A percentile compares a stretch with the other conserved stretches of the same genome.
phyloP scores from a whole-genome alignment of 208 protist species.

The Crithidia mellificae region DNA sequence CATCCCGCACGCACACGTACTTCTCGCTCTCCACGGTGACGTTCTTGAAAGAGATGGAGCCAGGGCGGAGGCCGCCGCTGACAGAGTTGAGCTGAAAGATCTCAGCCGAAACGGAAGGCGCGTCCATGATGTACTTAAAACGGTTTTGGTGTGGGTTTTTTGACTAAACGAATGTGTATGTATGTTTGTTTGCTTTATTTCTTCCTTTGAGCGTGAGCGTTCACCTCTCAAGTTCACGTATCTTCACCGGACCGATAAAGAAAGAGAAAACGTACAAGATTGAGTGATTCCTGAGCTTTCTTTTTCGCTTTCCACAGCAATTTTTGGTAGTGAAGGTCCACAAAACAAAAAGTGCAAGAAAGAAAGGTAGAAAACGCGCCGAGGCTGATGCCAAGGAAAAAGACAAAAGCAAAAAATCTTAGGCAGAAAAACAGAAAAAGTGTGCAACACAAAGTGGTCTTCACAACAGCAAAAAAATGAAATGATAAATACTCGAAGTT shows the following conservation, averaged over 20 bases:
- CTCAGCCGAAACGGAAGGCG: conserved; percentile 50
- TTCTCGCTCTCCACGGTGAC: conserved; percentile 98
- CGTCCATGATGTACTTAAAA: conserved; percentile 51
- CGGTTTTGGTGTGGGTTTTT: neutral
- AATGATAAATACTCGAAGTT: neutral
- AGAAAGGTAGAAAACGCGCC: neutral
- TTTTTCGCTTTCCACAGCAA: neutral
- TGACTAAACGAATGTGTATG: neutral
- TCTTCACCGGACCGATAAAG: neutral
- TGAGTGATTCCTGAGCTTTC: neutral
- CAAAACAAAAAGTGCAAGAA: neutral
- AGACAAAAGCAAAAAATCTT: too few relatives aligned
- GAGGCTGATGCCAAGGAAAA: too few relatives aligned
- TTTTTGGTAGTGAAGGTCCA: neutral
- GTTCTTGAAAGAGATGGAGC: conserved; percentile 95
- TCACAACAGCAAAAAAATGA: neutral
- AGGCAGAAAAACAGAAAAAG: neutral
- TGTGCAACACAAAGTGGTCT: conserved; percentile 1
- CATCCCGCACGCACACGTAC: conserved; percentile 97
- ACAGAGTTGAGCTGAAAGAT: conserved; percentile 90
- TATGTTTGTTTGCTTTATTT: neutral
- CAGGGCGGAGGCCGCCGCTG: conserved; percentile 89
- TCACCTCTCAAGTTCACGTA: neutral
- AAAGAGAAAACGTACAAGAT: neutral
- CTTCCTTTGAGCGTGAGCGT: neutral